Conservation (phyloP, 805 yeast species). For the Kodamaea fukazawae region DNA sequence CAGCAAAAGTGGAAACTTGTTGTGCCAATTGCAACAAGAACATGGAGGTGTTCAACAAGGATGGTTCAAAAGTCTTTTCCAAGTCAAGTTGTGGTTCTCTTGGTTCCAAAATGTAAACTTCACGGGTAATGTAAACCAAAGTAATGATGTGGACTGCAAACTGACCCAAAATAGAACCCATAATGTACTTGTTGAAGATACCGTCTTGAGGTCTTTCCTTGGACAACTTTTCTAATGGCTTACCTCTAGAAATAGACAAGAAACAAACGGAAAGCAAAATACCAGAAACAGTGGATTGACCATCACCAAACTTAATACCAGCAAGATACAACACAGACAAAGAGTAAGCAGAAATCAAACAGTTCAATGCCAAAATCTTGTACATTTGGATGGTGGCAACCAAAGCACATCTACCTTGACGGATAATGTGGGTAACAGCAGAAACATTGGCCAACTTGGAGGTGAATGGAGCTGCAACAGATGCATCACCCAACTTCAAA, state of each 20-base stretch:
- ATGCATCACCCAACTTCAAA: conserved; percentile 94
- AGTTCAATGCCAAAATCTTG: conserved; percentile 93
- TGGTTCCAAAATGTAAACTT: conserved; percentile 87
- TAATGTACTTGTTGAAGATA: conserved; percentile 88
- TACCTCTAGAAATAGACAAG: conserved; percentile 91
- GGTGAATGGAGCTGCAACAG: conserved; percentile 98
- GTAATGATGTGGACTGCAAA: conserved; percentile 89
- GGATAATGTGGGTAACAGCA: conserved; percentile 87
- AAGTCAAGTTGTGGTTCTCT: conserved; percentile 86
- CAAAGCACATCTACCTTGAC: conserved; percentile 97
- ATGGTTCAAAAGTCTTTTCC: conserved; percentile 84
- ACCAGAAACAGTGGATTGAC: conserved; percentile 97
- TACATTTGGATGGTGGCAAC: conserved; percentile 99
- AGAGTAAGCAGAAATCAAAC: conserved; percentile 95
- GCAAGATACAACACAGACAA: conserved; percentile 91
- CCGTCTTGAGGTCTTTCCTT: conserved; percentile 97
- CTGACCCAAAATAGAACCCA: conserved; percentile 97
- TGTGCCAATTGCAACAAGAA: conserved; percentile 91
- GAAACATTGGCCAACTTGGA: conserved; percentile 90
- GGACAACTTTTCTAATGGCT: conserved; percentile 82
- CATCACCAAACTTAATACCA: conserved; percentile 97
- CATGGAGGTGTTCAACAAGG: conserved; percentile 92
- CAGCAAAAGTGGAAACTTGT: conserved; percentile 96
- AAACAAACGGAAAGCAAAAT: conserved; percentile 88
- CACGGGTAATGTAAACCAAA: conserved; percentile 76